Evolutionary conservation across 2,329 filamentous ascomycete species (phyloP), one percentile per base, ranked within the genome.

Genomic region (Anthostomella pinea): DNA sequence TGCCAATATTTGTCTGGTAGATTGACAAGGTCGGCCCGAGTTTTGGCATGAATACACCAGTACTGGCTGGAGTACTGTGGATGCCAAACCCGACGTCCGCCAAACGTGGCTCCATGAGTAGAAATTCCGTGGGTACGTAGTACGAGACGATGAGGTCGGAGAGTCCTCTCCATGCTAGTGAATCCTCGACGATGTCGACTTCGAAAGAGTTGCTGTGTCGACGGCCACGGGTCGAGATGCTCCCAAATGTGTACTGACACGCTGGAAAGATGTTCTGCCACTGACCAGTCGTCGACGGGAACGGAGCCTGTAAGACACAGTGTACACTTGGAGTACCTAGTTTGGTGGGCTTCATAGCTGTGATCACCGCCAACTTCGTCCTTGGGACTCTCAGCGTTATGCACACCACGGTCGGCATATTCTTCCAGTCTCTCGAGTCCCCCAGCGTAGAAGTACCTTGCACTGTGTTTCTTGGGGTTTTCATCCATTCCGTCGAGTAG

Each of bases 181-280:
- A 33, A 31, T 72, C 68, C 15, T 63, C 57, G 9, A 56, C 41
- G 1, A 70, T 40, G 0, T 40, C 38, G 14, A 68, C 32, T 9
- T 49, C 34, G 13, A 62, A 65, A 2, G 53, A 49, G 17, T 63
- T 57, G 4, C 50, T 44, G 2, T 57, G 38, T 5, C 38, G 41
- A 2, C 47, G 19, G 0, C 61, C 59, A 3, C 28, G 36, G 0
- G 52, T 45, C 21, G 46, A 51, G 9, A 67, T 32, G 0, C 52
- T 56, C 15, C 69, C 70, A 46, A 70, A 71, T 4, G 49, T 35
- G 20, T 72, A 45, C 1, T 72, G 69, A 15, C 66, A 55, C 37
- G 66, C 63, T 4, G 54, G 48, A 43, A 65, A 72, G 3, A 39
- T 35, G 20, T 40, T 24, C 9, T 35, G 14, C 34, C 23, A 22